Conservation (phyloP, 495 filamentous ascomycete species). For the Penicillium subrubescens region DNA sequence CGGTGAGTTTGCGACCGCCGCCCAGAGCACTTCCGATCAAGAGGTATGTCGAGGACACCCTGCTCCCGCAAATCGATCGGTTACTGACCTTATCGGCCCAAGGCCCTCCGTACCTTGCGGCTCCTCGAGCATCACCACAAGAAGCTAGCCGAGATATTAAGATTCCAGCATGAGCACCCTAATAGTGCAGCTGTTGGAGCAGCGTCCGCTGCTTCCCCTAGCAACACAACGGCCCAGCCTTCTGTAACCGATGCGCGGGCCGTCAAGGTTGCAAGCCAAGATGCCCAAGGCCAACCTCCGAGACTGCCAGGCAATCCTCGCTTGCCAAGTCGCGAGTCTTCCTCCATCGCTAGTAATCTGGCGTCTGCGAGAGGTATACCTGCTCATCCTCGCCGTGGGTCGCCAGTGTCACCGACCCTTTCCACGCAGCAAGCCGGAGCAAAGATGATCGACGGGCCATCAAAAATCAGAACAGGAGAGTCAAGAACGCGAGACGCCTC, state of each 20-base stretch:
- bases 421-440: conserved; percentile 76
- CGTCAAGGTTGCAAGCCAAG: conserved; percentile 33
- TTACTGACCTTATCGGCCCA: conserved; percentile 3
- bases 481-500: conserved; percentile 32
- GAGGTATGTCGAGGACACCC: conserved; percentile 54
- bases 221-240: conserved; percentile 15
- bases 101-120: conserved; percentile 79
- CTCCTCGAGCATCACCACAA: conserved; percentile 87
- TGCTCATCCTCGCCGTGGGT: conserved; percentile 61
- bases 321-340: conserved; percentile 64
- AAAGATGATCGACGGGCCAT: conserved; percentile 62
- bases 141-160: conserved; percentile 74
- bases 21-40: conserved; percentile 68
- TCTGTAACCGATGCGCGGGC: conserved; percentile 23
- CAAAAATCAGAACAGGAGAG: conserved; percentile 47
- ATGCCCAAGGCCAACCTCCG: conserved; percentile 39
- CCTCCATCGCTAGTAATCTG: conserved; percentile 89
- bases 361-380: conserved; percentile 88
- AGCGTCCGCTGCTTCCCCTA: conserved; percentile 12
- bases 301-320: conserved; percentile 47
- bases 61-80: not conserved
- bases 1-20: conserved; percentile 83
- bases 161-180: conserved; percentile 66
- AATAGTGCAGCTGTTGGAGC: conserved; percentile 26
- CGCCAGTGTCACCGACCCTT: conserved; percentile 65